Base-by-base conservation (phyloP, 345 rosid species). In the Camelina neglecta region DNA sequence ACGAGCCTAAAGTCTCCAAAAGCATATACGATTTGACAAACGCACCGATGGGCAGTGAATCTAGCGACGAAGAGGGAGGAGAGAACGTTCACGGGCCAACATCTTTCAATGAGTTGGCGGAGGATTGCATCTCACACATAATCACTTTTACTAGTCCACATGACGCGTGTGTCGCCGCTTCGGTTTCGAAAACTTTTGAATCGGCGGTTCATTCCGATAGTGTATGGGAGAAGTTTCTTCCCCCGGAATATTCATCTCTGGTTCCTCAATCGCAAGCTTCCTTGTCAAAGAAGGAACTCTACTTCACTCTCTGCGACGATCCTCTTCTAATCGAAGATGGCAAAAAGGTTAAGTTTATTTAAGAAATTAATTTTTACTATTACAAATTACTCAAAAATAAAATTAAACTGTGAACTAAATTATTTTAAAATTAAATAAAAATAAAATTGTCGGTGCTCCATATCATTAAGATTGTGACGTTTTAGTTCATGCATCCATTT, bases 181-280 rank as follows among this genome's bases (percentile, higher is more conserved):
- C 72, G 54, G 85, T 38, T 38, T 38, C 42, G 0, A 77, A 78
- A 21, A 4, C 67, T 11, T 84, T 85, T 39, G 79, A 54, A 58
- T 75, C 82, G 1, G 85, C 86, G 5, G 83, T 80, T 1, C 48
- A 67, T 31, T 84, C 88, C 29, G 89, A 89, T 62, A 61, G 16
- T 38, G 91, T 83, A 5, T 87, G 93, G 93, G 60, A 70, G 2
- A 72, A 50, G 31, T 88, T 84, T 70, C 81, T 90, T 42, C 91
- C 93, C 8, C 53, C 72, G 0, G 87, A 85, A 11, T 73, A 78
- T 78, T 74, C 4, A 7, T 23, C 4, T 65, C 80, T 39, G 11
- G 69, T 6, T 58, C 33, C 60, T 10, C 38, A 16, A 9, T 39
- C 42, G 11, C 42, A 11, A 39, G 42, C 2, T 9, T 39, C 10